phyloP scores from a whole-genome alignment of 2,329 filamentous ascomycete genomes.

The Trichoderma hamatum region DNA sequence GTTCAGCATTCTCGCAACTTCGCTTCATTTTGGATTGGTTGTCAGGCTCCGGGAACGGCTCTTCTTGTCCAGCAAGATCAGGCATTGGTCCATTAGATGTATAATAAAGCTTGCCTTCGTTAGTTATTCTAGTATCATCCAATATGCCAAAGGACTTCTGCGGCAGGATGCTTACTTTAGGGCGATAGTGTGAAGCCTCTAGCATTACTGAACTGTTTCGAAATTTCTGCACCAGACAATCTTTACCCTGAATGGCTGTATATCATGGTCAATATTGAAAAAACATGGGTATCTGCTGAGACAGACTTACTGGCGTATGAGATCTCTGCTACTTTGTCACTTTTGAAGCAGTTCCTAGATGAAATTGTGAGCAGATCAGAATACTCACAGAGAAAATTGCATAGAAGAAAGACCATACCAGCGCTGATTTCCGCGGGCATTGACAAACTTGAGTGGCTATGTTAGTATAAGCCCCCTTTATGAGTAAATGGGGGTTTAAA shows the following conservation, averaged over 20 bases:
- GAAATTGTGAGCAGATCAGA: neutral
- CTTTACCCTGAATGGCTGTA: conserved; percentile 84
- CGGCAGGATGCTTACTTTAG: conserved; percentile 62
- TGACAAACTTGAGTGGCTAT: conserved; percentile 62
- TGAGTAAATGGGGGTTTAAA: neutral
- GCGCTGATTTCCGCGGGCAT: conserved; percentile 68
- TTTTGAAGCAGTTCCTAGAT: conserved; percentile 75
- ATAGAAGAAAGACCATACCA: conserved; percentile 54
- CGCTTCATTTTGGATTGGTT: conserved; percentile 87
- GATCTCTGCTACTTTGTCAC: conserved; percentile 83
- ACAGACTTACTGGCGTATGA: conserved; percentile 81
- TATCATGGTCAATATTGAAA: conserved; percentile 35
- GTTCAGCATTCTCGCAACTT: conserved; percentile 83
- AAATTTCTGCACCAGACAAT: conserved; percentile 91
- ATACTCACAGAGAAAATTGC: neutral
- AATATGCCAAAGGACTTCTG: too few relatives aligned
- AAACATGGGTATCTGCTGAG: neutral
- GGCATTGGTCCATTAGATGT: conserved; percentile 53
- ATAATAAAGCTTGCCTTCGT: conserved; percentile 52
- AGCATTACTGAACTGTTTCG: conserved; percentile 96
- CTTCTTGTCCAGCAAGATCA: conserved; percentile 68
- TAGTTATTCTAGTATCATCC: neutral
- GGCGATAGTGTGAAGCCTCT: conserved; percentile 77
- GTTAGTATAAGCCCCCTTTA: conserved; percentile 29
- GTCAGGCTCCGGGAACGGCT: conserved; percentile 75